Evolutionary conservation across 148 eudicot species (phyloP).

Genomic region (Cornus controversa): DNA sequence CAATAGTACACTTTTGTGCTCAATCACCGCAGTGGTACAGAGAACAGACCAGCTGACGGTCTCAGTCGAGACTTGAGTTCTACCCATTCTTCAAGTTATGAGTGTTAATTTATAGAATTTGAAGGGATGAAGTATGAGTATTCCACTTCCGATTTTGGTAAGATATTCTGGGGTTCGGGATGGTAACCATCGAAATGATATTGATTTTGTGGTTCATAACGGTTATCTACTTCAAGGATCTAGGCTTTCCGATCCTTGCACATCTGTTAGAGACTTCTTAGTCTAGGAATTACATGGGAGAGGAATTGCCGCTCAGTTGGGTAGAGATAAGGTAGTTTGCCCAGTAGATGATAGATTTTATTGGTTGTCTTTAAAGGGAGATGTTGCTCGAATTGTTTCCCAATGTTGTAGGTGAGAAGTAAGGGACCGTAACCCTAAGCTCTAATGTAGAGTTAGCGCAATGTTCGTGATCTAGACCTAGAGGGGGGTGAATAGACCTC

Average conservation of each 20-base stretch:
- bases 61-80: neutral
- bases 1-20: neutral
- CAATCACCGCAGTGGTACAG: neutral
- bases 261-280: neutral
- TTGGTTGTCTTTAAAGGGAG: neutral
- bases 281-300: neutral
- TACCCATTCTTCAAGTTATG: neutral
- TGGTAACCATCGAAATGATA: neutral
- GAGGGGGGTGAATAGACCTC: too few species aligned
- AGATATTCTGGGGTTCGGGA: too few species aligned
- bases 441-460: too few species aligned
- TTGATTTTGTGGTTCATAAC: neutral
- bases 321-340: too few species aligned
- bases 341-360: too few species aligned
- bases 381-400: neutral
- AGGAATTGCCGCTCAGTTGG: neutral
- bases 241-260: neutral
- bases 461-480: too few species aligned
- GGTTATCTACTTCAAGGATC: neutral
- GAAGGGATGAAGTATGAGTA: too few species aligned
- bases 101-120: too few species aligned
- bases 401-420: too few species aligned
- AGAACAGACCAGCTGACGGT: neutral
- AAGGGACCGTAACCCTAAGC: too few species aligned
- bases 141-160: too few species aligned